Evolutionary conservation across 148 eudicot genomes (phyloP), one percentile per base, ranked within the genome.

Genomic region (Rhododendron molle): DNA sequence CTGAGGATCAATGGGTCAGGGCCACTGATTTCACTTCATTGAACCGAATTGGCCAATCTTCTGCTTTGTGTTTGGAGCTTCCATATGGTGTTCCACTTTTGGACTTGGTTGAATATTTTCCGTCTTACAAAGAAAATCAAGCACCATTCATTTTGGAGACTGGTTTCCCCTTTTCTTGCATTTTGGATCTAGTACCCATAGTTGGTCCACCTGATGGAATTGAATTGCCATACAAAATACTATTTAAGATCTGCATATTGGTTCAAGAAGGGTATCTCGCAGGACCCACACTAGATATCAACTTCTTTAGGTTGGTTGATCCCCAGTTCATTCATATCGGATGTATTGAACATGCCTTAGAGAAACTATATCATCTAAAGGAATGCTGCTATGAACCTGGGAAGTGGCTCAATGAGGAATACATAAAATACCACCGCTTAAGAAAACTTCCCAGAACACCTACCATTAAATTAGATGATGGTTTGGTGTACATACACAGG

Each of bases 311-410:
- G 85, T 85, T 95, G 89, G 91, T 95, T 21, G 92, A 94, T 92
- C 99, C 99, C 10, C 85, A 65, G 21, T 86, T 71, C 74, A 58
- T 83, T 46, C 84, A 90, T 47, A 86, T 86, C 81, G 73, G 80
- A 36, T 86, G 76, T 80, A 90, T 95, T 52, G 97, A 95, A 80
- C 86, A 89, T 84, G 93, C 94, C 20, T 90, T 96, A 72, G 98
- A 96, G 84, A 93, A 91, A 38, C 83, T 95, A n/a, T 85, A 84
- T 84, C 78, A 86, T 85, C 34, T 88, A 85, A 94, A 91, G 76
- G 96, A 93, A 82, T 96, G 98, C 85, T 95, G 98, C 91, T 96
- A 96, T 89, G 91, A 95, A 72, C 98, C 99, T 26, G 94, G 86
- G 47, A 85, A 9, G 80, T 95, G 96, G 95, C 90, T 96, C 62